Conservation (phyloP, 2,329 filamentous ascomycete species). For the Cladosporium sp. region DNA sequence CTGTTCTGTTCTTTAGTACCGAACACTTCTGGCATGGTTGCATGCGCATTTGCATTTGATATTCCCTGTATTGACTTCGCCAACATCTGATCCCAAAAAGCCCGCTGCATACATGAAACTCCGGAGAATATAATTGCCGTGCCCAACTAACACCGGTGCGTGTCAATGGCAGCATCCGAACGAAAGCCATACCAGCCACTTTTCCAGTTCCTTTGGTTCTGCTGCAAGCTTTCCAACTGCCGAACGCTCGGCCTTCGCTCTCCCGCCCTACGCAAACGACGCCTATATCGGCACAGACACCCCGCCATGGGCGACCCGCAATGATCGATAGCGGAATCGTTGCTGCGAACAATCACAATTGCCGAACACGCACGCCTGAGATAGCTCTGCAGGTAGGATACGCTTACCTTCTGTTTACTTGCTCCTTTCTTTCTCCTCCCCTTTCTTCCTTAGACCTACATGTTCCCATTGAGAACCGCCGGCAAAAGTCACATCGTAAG, state of each 20-base stretch:
- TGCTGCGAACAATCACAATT: slow-evolving; percentile 7
- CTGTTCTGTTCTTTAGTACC: background rate
- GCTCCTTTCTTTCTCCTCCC: background rate
- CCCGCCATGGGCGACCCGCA: slow-evolving; percentile 16
- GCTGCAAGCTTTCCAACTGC: slow-evolving; percentile 5
- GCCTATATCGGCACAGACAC: slow-evolving; percentile 14
- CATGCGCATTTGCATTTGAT: background rate
- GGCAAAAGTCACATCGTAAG: background rate
- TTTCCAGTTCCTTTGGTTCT: background rate
- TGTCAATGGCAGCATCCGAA: background rate
- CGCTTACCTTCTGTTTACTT: background rate
- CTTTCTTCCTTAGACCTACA: background rate
- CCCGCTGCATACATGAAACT: background rate
- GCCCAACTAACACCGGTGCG: background rate
- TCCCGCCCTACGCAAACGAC: background rate
- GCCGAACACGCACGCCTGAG: slow-evolving; percentile 6
- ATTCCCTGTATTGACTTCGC: background rate
- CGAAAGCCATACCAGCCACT: background rate
- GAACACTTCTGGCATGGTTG: background rate
- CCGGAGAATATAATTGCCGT: background rate
- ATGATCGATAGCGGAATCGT: slow-evolving; percentile 8
- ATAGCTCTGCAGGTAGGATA: slow-evolving; percentile 6
- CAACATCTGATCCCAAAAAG: background rate
- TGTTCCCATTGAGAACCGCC: slow-evolving; percentile 2
- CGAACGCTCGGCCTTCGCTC: slow-evolving; percentile 8